Evolutionary conservation across 2,329 filamentous ascomycete species (phyloP).

Genomic region (Penicillium fuscoglaucum): DNA sequence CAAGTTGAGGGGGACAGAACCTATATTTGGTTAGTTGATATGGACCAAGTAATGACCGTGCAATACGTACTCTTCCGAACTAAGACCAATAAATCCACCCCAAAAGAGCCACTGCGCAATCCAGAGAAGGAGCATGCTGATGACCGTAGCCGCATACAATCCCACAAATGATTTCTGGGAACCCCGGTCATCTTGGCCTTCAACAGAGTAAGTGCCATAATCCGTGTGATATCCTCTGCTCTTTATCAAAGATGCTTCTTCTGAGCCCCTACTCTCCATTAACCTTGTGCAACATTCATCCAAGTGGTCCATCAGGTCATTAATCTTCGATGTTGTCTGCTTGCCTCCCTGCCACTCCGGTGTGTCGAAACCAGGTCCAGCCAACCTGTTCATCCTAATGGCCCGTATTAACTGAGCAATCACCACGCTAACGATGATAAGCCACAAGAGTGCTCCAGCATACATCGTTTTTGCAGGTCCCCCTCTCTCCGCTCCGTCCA

Average conservation of each 20-base stretch:
- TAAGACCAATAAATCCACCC: not conserved
- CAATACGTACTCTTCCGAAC: slow-evolving; percentile 1
- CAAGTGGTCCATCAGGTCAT: not conserved
- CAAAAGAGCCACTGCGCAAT: slow-evolving; percentile 1
- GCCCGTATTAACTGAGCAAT: not conserved
- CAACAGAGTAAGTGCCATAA: not conserved
- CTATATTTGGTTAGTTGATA: not conserved
- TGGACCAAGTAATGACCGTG: not conserved
- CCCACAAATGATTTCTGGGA: not conserved
- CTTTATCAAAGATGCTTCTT: not conserved
- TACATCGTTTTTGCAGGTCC: not conserved
- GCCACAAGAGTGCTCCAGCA: not conserved
- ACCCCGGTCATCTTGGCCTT: not conserved
- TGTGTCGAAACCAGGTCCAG: not conserved
- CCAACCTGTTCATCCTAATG: not conserved
- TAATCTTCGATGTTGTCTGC: not conserved
- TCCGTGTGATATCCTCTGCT: not conserved
- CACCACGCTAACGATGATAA: not conserved
- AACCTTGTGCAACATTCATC: not conserved
- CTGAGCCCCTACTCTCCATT: not conserved
- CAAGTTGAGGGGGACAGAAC: not conserved
- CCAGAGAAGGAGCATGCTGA: not conserved
- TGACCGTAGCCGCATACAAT: not conserved
- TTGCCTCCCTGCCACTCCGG: not conserved
- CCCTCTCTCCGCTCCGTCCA: not conserved